These are phyloP conservation scores for Violaceomyces palustris DNA, from an alignment of 1,284 basidiomycete genomes.

Conservation along the genomic window DNA sequence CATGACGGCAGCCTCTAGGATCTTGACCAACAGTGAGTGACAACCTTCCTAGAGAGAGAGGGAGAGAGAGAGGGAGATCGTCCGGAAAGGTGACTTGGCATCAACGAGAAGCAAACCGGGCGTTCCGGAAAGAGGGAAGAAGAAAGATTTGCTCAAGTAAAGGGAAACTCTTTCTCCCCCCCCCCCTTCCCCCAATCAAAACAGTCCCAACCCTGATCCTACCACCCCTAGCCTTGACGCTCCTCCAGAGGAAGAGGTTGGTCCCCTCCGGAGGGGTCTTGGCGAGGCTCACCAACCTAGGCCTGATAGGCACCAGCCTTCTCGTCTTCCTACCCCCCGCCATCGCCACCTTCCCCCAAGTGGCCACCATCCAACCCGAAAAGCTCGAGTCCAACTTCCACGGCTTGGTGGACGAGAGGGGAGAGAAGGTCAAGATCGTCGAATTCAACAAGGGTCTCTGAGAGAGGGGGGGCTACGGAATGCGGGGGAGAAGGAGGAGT, in stretches of 20 bases:
- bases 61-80: too few species aligned
- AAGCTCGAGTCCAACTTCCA: conserved; percentile 54
- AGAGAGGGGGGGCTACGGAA: too few species aligned
- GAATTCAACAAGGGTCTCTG: conserved; percentile 60
- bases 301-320: conserved; percentile 56
- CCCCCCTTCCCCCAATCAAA: background rate
- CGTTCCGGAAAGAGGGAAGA: too few species aligned
- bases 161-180: background rate
- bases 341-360: conserved; percentile 60
- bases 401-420: conserved; percentile 46
- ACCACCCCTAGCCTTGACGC: conserved; percentile 57
- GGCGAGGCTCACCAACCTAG: conserved; percentile 26
- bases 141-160: too few species aligned
- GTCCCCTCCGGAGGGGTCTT: conserved; percentile 22
- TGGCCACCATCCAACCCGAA: conserved; percentile 53
- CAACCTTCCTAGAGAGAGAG: too few species aligned
- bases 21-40: conserved; percentile 57
- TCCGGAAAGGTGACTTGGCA: too few species aligned
- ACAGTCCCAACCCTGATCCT: conserved; percentile 57
- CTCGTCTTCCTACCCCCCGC: conserved; percentile 59
- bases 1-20: conserved; percentile 57
- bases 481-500: too few species aligned
- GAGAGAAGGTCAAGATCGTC: conserved; percentile 48
- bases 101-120: too few species aligned
- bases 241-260: conserved; percentile 43